Percentiles rank a stretch among this genome's conserved stretches.
Evolutionary conservation across 2,329 filamentous ascomycete genomes (phyloP).

Genomic region (Exophiala sideris): DNA sequence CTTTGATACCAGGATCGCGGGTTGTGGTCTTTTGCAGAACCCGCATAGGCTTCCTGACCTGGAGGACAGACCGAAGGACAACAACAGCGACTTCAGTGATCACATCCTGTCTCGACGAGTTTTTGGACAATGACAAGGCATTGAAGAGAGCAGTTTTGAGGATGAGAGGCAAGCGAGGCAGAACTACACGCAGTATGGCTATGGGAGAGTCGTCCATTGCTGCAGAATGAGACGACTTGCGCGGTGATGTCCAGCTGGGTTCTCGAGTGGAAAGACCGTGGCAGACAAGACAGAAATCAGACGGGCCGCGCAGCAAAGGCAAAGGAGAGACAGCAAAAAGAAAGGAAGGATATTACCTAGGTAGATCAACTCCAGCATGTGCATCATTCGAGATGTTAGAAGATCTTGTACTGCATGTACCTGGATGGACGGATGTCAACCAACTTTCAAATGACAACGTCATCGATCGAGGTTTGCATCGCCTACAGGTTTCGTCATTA

Average conservation of each 20-base stretch:
- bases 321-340: too few species aligned
- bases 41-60: constrained; percentile 51
- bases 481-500: too few species aligned
- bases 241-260: too few species aligned
- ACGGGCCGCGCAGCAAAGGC: not conserved
- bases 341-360: too few species aligned
- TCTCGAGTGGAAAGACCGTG: too few species aligned
- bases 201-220: constrained; percentile 34
- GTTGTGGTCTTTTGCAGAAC: constrained; percentile 62
- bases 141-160: constrained; percentile 43
- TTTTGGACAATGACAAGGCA: constrained; percentile 62
- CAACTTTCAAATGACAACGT: too few species aligned
- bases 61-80: constrained; percentile 65
- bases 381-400: too few species aligned
- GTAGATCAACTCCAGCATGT: too few species aligned
- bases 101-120: constrained; percentile 73
- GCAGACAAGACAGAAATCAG: too few species aligned
- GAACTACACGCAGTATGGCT: constrained; percentile 36
- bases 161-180: constrained; percentile 41
- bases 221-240: not conserved
- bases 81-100: constrained; percentile 69
- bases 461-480: too few species aligned
- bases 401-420: too few species aligned
- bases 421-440: too few species aligned
- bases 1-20: constrained; percentile 67